These are phyloP conservation scores for Leccinum longicurvipes DNA, from an alignment of 768 basidiomycete genomes.

Conservation along the genomic window DNA sequence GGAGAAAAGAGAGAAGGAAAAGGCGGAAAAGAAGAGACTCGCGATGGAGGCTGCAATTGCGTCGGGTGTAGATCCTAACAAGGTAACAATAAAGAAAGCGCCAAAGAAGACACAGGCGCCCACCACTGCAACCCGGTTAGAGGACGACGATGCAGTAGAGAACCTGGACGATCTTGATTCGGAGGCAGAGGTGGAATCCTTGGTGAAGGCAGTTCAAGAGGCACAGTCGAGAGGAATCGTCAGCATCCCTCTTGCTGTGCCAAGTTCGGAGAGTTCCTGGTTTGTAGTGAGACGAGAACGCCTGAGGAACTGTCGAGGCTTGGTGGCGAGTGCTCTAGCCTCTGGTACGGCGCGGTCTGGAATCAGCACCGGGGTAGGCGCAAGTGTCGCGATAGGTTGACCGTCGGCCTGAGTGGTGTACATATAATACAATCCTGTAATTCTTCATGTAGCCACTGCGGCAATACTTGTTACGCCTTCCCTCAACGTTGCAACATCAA, in stretches of 20 bases:
- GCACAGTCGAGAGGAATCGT: constrained; percentile 58
- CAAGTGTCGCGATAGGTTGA: constrained; percentile 23
- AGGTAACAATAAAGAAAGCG: constrained; percentile 50
- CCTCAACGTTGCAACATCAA: neutral
- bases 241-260: constrained; percentile 65
- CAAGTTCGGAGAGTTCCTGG: constrained; percentile 75
- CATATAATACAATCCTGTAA: neutral
- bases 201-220: constrained; percentile 57
- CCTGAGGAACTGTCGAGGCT: constrained; percentile 51
- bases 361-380: constrained; percentile 14
- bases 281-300: constrained; percentile 76
- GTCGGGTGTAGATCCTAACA: constrained; percentile 49
- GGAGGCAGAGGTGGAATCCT: constrained; percentile 77
- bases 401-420: neutral
- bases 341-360: constrained; percentile 22
- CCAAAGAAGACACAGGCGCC: constrained; percentile 61
- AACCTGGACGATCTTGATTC: constrained; percentile 80
- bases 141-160: constrained; percentile 61
- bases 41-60: constrained; percentile 69
- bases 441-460: constrained; percentile 1
- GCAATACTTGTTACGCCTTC: neutral
- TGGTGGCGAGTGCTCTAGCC: constrained; percentile 51
- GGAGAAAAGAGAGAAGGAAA: constrained; percentile 78
- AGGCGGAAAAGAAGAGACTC: constrained; percentile 75
- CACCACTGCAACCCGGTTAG: constrained; percentile 47